Evolutionary conservation across 2,329 filamentous ascomycete genomes (phyloP).

Genomic region (Epichloe coenophiala): DNA sequence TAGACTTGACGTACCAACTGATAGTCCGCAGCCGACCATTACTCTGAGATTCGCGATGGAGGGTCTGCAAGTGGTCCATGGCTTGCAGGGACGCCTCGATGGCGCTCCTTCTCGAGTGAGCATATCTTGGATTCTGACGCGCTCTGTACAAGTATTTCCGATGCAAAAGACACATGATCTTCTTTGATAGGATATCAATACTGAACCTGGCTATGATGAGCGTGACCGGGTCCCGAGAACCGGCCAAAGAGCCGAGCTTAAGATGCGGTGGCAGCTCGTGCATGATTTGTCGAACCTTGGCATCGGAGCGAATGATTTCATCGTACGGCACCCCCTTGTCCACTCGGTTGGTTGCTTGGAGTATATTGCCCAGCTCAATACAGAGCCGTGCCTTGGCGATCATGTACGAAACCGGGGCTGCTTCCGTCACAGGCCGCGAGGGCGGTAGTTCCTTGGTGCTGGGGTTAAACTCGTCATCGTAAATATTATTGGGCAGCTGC

Average conservation of each 20-base stretch:
- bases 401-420: conserved; percentile 67
- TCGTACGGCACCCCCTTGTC: conserved; percentile 46
- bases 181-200: conserved; percentile 75
- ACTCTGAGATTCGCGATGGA: conserved; percentile 61
- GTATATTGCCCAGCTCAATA: conserved; percentile 55
- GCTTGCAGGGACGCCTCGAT: conserved; percentile 79
- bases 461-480: conserved; percentile 67
- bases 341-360: conserved; percentile 51
- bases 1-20: conserved; percentile 66
- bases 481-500: conserved; percentile 61
- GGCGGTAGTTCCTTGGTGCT: conserved; percentile 54
- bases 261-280: conserved; percentile 68
- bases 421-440: conserved; percentile 52
- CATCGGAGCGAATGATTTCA: conserved; percentile 49
- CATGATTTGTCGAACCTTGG: conserved; percentile 45
- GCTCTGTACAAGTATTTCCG: conserved; percentile 73
- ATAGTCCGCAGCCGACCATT: conserved; percentile 59
- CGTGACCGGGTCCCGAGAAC: conserved; percentile 67
- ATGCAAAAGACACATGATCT: conserved; percentile 80
- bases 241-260: conserved; percentile 59
- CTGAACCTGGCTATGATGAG: conserved; percentile 77
- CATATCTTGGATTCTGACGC: conserved; percentile 65
- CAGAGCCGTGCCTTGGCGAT: conserved; percentile 59
- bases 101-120: conserved; percentile 69
- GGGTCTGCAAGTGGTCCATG: conserved; percentile 60